These are phyloP conservation scores for Colletotrichum abscissum DNA, from an alignment of 2,329 filamentous ascomycete species.

Conservation along the genomic window DNA sequence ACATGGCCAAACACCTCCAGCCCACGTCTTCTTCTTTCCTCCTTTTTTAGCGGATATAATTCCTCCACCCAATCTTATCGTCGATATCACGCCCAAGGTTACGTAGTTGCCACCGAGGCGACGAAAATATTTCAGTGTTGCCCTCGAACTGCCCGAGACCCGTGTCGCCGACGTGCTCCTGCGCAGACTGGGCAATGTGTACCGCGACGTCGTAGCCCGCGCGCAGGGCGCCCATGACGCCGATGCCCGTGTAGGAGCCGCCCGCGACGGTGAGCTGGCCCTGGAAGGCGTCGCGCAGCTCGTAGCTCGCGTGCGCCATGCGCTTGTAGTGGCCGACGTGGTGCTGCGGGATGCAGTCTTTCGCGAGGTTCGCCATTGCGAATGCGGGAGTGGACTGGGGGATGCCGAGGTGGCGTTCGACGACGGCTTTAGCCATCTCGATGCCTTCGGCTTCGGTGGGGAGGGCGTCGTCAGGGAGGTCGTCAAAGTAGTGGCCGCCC, in stretches of 20 bases:
- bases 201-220: conserved; percentile 58
- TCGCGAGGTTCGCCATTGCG: conserved; percentile 67
- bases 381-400: conserved; percentile 66
- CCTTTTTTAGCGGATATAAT: not conserved
- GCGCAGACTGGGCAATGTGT: conserved; percentile 44
- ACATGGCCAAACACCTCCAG: no score
- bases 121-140: no score
- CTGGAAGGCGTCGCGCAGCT: conserved; percentile 66
- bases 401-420: conserved; percentile 82
- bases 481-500: conserved; percentile 91
- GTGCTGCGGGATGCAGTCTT: conserved; percentile 91
- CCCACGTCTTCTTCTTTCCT: not conserved
- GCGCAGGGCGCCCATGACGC: conserved; percentile 63
- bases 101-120: not conserved
- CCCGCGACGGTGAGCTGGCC: conserved; percentile 74
- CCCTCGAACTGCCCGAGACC: conserved; percentile 45
- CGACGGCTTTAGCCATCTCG: conserved; percentile 74
- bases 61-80: conserved; percentile 2
- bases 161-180: conserved; percentile 44
- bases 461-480: conserved; percentile 73
- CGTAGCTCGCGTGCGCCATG: conserved; percentile 66
- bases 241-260: conserved; percentile 64
- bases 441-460: conserved; percentile 76
- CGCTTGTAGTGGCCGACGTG: conserved; percentile 78
- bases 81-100: conserved; percentile 21